Evolutionary conservation across 2,329 filamentous ascomycete genomes (phyloP), one percentile per base, ranked within the genome.

Genomic region (Aspergillus aculeatus): DNA sequence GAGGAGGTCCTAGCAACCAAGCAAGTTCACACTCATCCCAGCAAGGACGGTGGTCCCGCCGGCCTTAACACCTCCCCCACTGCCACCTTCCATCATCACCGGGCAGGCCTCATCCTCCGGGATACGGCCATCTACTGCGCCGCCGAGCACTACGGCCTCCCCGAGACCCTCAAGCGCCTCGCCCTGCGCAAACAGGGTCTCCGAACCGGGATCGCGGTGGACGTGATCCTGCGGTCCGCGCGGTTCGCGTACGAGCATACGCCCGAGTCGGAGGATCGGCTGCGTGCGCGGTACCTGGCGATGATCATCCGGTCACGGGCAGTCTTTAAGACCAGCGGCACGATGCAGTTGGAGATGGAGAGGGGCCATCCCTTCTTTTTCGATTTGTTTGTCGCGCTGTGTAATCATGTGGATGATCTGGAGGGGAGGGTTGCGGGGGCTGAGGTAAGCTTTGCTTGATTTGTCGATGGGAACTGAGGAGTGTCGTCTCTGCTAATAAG

Each of bases 341-440:
- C 93, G 79, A 96, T 97, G 92, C 93, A 97, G 85, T 89, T 90
- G 82, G 93, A 97, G 83, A 97, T 98, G 93, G 91, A 96, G 83
- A 87, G 87, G 78, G 92, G 93, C 77, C 92, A 86, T 80, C 93
- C 93, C 84, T 84, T 97, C 81, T 97, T 95, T 85, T 98, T 98
- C 82, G 93, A 97, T 84, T 83, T 98, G 79, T 98, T 97, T 78
- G 93, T 97, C 75, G 93, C 93, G 72, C 91, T 97, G 89, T 96
- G 92, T 84, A 97, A 96, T 81, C 93, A 96, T 82, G 89, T 97
- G 74, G 93, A 97, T 85, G 93, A 97, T 79, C 87, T 97, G 80
- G 89, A 91, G 80, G 92, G 95, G 76, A 87, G 91, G 78, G n/a
- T 19, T 12, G 16, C 3, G n/a, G 14, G 19, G 5, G n/a, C 38